Evolutionary conservation across 1,284 basidiomycete species (phyloP).

Genomic region (Austroboletus sp.): DNA sequence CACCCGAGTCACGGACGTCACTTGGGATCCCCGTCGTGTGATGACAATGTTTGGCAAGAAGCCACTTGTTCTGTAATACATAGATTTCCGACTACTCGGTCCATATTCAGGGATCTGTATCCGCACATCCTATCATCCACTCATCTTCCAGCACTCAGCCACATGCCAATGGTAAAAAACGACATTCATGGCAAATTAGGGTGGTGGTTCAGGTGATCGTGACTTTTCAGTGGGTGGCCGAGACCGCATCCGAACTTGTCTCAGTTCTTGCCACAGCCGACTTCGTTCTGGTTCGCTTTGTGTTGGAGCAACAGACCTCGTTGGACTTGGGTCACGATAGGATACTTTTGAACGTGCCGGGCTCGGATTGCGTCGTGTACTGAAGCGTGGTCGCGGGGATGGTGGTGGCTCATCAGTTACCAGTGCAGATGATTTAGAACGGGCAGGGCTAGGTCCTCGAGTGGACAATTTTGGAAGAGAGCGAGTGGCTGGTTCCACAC

Average conservation of each 20-base stretch:
- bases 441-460: slow-evolving; percentile 36
- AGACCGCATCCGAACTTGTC: slow-evolving; percentile 45
- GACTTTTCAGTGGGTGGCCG: slow-evolving; percentile 40
- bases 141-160: slow-evolving; percentile 23
- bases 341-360: slow-evolving; percentile 29
- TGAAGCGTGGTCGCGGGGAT: slow-evolving; percentile 25
- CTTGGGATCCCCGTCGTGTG: slow-evolving; percentile 11
- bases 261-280: slow-evolving; percentile 55
- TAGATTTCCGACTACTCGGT: background rate
- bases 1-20: slow-evolving; percentile 2
- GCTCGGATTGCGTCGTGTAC: slow-evolving; percentile 24
- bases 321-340: slow-evolving; percentile 29
- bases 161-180: slow-evolving; percentile 10
- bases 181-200: slow-evolving; percentile 26
- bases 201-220: slow-evolving; percentile 34
- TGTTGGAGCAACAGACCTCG: slow-evolving; percentile 21
- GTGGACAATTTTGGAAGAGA: slow-evolving; percentile 28
- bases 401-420: slow-evolving; percentile 29
- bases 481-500: slow-evolving; percentile 26
- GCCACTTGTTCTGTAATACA: slow-evolving; percentile 13
- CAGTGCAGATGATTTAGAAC: slow-evolving; percentile 32
- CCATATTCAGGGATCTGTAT: slow-evolving; percentile 1
- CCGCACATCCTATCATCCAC: slow-evolving; percentile 25
- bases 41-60: slow-evolving; percentile 11
- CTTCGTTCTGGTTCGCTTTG: slow-evolving; percentile 37